A percentile compares a stretch with the other conserved stretches of the same genome.
phyloP scores from a whole-genome alignment of 2,329 filamentous ascomycete species.

The Knufia fluminis region DNA sequence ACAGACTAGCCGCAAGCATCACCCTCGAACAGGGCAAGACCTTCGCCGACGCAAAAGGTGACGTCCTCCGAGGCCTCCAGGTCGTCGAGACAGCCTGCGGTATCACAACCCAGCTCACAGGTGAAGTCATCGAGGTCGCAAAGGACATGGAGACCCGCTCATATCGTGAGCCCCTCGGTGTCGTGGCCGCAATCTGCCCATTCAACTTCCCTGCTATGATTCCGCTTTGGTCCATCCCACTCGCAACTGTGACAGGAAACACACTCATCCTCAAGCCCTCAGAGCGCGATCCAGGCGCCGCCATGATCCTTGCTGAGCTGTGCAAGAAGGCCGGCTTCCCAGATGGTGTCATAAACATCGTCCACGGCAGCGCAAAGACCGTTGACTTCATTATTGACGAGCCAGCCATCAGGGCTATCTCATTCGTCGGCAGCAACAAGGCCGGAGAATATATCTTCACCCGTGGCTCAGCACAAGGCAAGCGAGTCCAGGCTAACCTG shows the following conservation, averaged over 20 bases:
- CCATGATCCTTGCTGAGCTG: conserved; percentile 58
- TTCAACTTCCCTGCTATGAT: conserved; percentile 67
- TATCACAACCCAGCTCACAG: conserved; percentile 56
- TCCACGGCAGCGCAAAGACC: conserved; percentile 55
- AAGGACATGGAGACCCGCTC: conserved; percentile 63
- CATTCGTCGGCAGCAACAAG: conserved; percentile 59
- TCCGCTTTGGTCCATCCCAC: conserved; percentile 57
- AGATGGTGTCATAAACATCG: conserved; percentile 56
- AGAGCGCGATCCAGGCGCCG: conserved; percentile 55
- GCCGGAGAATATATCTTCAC: conserved; percentile 61
- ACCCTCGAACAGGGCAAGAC: conserved; percentile 62
- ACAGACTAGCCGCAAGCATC: conserved; percentile 55
- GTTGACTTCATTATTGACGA: conserved; percentile 63
- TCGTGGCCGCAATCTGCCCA: conserved; percentile 57
- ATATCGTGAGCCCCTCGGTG: conserved; percentile 56
- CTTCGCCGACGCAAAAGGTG: conserved; percentile 56
- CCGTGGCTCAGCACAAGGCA: conserved; percentile 59
- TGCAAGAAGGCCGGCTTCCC: conserved; percentile 57
- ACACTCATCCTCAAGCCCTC: conserved; percentile 57
- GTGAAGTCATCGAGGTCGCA: conserved; percentile 59
- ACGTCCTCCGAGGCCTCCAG: conserved; percentile 57
- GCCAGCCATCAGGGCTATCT: conserved; percentile 59
- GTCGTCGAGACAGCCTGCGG: conserved; percentile 59
- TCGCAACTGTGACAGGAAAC: conserved; percentile 57
- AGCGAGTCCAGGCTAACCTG: conserved; percentile 60